phyloP scores from a whole-genome alignment of 1,139 yeast genomes.

The Geotrichum siamense region DNA sequence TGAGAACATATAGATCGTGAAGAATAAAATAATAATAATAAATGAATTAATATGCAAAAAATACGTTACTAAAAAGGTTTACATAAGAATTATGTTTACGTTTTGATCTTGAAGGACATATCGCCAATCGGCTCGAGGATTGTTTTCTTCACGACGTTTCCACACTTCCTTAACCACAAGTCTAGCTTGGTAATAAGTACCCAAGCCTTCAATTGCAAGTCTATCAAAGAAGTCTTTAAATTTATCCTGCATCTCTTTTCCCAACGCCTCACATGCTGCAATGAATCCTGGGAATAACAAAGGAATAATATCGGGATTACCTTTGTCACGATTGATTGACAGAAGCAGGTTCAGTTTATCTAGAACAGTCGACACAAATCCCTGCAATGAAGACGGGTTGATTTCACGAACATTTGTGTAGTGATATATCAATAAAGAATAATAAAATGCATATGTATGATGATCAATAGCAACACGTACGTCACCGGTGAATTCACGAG shows the following conservation, averaged over 20 bases:
- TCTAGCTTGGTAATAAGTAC: constrained; percentile 81
- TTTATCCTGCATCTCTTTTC: constrained; percentile 52
- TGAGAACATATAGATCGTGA: no score
- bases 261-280: constrained; percentile 75
- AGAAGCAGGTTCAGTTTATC: constrained; percentile 61
- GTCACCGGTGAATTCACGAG: constrained; percentile 26
- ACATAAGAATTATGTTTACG: constrained; percentile 13
- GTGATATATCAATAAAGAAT: constrained; percentile 68
- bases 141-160: constrained; percentile 79
- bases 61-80: no score
- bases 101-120: constrained; percentile 39
- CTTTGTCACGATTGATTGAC: constrained; percentile 42
- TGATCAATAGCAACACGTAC: constrained; percentile 65
- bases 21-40: no score
- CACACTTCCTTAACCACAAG: constrained; percentile 83
- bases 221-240: constrained; percentile 78
- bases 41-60: no score
- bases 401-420: constrained; percentile 56
- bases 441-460: constrained; percentile 73
- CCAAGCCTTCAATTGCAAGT: constrained; percentile 65
- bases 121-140: constrained; percentile 81
- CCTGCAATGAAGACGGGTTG: constrained; percentile 48
- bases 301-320: constrained; percentile 59
- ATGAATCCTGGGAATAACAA: constrained; percentile 85
- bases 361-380: constrained; percentile 54